These are phyloP conservation scores for Plasmopara viticola DNA, from an alignment of 352 stramenopile species.

Conservation along the genomic window DNA sequence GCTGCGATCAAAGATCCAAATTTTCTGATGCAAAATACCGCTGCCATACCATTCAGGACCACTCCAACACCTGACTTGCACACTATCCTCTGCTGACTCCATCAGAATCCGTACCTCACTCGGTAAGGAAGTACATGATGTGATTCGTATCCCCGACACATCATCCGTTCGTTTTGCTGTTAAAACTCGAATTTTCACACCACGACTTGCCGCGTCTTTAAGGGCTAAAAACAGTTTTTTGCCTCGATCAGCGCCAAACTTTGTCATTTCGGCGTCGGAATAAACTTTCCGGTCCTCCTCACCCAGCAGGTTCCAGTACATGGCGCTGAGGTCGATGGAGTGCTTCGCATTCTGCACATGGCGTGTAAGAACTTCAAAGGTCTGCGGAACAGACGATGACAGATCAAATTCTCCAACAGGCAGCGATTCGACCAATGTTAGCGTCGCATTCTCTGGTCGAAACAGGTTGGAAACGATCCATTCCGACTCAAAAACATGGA, in stretches of 20 bases:
- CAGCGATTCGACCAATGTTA: slow-evolving; percentile 61
- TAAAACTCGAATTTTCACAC: slow-evolving; percentile 52
- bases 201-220: slow-evolving; percentile 35
- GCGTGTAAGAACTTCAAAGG: slow-evolving; percentile 39
- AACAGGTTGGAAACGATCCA: slow-evolving; percentile 5
- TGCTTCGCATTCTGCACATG: slow-evolving; percentile 34
- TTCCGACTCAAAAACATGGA: slow-evolving; percentile 18
- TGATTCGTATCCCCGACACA: slow-evolving; percentile 6
- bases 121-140: slow-evolving; percentile 37
- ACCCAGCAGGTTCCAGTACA: slow-evolving; percentile 81
- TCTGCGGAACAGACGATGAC: slow-evolving; percentile 29
- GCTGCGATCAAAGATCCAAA: slow-evolving; percentile 63
- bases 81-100: slow-evolving; percentile 21
- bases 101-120: slow-evolving; percentile 49
- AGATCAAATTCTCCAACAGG: slow-evolving; percentile 57
- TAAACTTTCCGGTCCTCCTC: slow-evolving; percentile 47
- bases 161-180: slow-evolving; percentile 26
- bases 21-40: slow-evolving; percentile 79
- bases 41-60: slow-evolving; percentile 63
- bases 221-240: slow-evolving; percentile 47
- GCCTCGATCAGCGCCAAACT: slow-evolving; percentile 55
- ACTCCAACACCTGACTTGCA: slow-evolving; percentile 57
- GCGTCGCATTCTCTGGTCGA: slow-evolving; percentile 13
- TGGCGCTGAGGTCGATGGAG: slow-evolving; percentile 71
- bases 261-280: slow-evolving; percentile 44